Evolutionary conservation across 352 stramenopile genomes (phyloP).

Genomic region (Globisporangium paroecandrum): DNA sequence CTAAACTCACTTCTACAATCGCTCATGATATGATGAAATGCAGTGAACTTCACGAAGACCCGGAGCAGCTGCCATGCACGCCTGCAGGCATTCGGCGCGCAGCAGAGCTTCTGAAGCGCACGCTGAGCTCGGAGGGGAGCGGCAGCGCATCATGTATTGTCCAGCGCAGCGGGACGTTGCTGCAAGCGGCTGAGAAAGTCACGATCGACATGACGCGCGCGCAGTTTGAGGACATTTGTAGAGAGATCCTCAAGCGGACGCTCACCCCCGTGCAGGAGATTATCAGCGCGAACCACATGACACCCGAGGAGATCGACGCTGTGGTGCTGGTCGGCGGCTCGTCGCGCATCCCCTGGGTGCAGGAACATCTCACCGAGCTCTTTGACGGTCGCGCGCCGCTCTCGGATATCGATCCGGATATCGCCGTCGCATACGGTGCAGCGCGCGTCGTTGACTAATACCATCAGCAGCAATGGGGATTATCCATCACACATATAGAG

Average conservation of each 20-base stretch:
- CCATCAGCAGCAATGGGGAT: not conserved
- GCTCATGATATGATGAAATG: not conserved
- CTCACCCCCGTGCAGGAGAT: constrained; percentile 54
- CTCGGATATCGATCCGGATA: constrained; percentile 59
- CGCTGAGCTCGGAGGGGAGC: constrained; percentile 27
- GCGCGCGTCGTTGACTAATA: constrained; percentile 51
- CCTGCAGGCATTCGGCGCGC: constrained; percentile 45
- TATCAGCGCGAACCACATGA: constrained; percentile 57
- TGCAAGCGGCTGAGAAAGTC: constrained; percentile 4
- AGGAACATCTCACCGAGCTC: constrained; percentile 32
- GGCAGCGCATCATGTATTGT: constrained; percentile 38
- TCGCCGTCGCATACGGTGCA: constrained; percentile 63
- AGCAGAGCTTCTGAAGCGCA: constrained; percentile 55
- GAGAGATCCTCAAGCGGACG: constrained; percentile 46
- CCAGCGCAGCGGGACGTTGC: not conserved
- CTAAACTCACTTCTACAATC: too few relatives aligned
- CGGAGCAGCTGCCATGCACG: constrained; percentile 41
- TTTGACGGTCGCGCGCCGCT: constrained; percentile 48
- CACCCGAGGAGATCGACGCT: constrained; percentile 86
- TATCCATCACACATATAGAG: not conserved
- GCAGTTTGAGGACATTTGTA: constrained; percentile 48
- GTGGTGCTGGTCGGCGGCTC: constrained; percentile 94
- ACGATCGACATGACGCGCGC: constrained; percentile 32
- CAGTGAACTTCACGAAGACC: constrained; percentile 19
- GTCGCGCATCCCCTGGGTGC: constrained; percentile 91